A percentile compares a stretch with the other conserved stretches of the same genome.
phyloP scores from a whole-genome alignment of 768 basidiomycete species.

The Cystobasidium ongulense region DNA sequence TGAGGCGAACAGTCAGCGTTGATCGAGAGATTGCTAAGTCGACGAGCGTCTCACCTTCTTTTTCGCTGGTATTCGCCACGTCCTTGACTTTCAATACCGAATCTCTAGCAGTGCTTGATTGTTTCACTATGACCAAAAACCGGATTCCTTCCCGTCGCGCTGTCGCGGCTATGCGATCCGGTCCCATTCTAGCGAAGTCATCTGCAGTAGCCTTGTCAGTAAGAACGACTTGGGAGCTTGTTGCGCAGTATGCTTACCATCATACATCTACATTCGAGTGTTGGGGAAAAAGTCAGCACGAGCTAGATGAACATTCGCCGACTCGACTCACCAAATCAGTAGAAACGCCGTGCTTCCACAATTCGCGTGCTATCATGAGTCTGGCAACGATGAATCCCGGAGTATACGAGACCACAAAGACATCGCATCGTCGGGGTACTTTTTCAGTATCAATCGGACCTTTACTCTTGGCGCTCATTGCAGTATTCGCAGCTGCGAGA shows the following conservation, averaged over 20 bases:
- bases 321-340: slow-evolving; percentile 41
- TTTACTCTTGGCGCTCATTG: slow-evolving; percentile 31
- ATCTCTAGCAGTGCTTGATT: slow-evolving; percentile 7
- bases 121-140: slow-evolving; percentile 41
- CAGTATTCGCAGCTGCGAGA: slow-evolving; percentile 13
- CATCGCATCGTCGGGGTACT: slow-evolving; percentile 41
- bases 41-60: neutral
- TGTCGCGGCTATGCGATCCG: slow-evolving; percentile 41
- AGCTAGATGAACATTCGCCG: neutral
- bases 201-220: neutral
- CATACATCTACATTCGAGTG: slow-evolving; percentile 36
- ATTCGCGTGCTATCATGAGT: slow-evolving; percentile 41
- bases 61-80: neutral
- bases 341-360: slow-evolving; percentile 41
- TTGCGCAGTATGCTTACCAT: slow-evolving; percentile 21
- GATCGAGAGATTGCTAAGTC: neutral
- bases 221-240: neutral
- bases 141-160: slow-evolving; percentile 42
- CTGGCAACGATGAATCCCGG: slow-evolving; percentile 39
- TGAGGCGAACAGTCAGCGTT: neutral
- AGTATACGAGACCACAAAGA: slow-evolving; percentile 42
- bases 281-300: neutral
- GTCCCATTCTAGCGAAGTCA: slow-evolving; percentile 34
- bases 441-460: slow-evolving; percentile 39
- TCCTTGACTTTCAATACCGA: slow-evolving; percentile 15